Base-by-base conservation (phyloP, 257 asterid species). In the Oldenlandia corymbosa region DNA sequence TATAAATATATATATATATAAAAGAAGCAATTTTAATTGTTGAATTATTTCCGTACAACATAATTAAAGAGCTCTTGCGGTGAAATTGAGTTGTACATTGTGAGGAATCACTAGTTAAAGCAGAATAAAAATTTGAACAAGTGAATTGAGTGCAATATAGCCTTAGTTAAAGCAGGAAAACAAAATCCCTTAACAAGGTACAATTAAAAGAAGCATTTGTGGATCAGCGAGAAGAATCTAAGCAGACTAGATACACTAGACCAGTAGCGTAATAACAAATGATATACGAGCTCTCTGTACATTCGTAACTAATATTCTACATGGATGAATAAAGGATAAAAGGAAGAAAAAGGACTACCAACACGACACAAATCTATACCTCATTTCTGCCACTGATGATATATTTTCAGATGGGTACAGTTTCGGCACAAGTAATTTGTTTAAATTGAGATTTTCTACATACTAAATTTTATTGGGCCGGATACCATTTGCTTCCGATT, bases 351-450 rank as follows among this genome's bases (percentile, higher is more conserved):
- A 7, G 3, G 10, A 9, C 39, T 18, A 30, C 26, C n/a, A 47
- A 10, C 20, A 26, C 2, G 14, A 68, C 16, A 41, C 71, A 56
- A 21, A 48, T 21, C 60, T 55, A 51, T 46, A 63, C 52, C 14
- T 78, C 90, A 93, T 85, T 59, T 93, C 97, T 13, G 72, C 24
- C 66, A 81, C 95, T 4, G 85, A 69, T 54, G 96, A 97, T 62
- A 90, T 80, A 69, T 68, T 84, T 82, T 93, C 97, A 5, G 84
- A 65, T 14, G 96, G 95, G 82, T 93, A 93, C 70, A 90, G 71
- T 77, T 81, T 93, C 14, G 79, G 74, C 56, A 90, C 96, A 53
- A 93, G 85, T 62, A n/a, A n/a, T n/a, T n/a, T n/a, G n/a, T n/a
- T n/a, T n/a, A n/a, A n/a, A n/a, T n/a, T n/a, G n/a, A n/a, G n/a